These are phyloP conservation scores for Myriosclerotinia scirpicola DNA, from an alignment of 2,329 filamentous ascomycete genomes.

Conservation along the genomic window DNA sequence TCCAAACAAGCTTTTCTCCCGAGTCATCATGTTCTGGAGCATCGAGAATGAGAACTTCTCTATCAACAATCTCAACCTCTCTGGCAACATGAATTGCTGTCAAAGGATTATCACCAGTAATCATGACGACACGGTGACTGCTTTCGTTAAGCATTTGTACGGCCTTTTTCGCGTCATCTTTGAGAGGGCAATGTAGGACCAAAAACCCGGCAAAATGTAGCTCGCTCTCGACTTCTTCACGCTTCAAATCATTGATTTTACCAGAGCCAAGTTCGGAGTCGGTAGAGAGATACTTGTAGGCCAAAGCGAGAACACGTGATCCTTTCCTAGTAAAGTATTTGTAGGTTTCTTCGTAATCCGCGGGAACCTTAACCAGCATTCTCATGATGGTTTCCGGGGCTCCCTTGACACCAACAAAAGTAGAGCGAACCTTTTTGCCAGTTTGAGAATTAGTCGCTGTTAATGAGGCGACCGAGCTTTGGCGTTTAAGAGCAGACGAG, in stretches of 20 bases:
- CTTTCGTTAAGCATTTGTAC: constrained; percentile 98
- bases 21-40: constrained; percentile 86
- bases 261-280: constrained; percentile 79
- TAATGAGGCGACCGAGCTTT: constrained; percentile 89
- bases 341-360: constrained; percentile 94
- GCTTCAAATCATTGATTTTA: constrained; percentile 90
- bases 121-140: constrained; percentile 98
- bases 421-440: constrained; percentile 75
- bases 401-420: constrained; percentile 94
- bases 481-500: constrained; percentile 91
- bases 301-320: constrained; percentile 88
- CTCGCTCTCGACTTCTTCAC: constrained; percentile 84
- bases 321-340: constrained; percentile 97
- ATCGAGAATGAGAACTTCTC: constrained; percentile 91
- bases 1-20: constrained; percentile 84
- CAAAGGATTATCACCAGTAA: constrained; percentile 95
- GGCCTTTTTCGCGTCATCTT: constrained; percentile 91
- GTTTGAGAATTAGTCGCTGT: constrained; percentile 68
- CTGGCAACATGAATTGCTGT: constrained; percentile 94
- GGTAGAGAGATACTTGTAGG: constrained; percentile 84
- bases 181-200: constrained; percentile 91
- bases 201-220: constrained; percentile 92
- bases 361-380: constrained; percentile 80
- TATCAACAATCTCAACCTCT: constrained; percentile 95
- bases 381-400: constrained; percentile 95